Evolutionary conservation across 1,139 yeast species (phyloP).

Genomic region (Hansenula anomala): DNA sequence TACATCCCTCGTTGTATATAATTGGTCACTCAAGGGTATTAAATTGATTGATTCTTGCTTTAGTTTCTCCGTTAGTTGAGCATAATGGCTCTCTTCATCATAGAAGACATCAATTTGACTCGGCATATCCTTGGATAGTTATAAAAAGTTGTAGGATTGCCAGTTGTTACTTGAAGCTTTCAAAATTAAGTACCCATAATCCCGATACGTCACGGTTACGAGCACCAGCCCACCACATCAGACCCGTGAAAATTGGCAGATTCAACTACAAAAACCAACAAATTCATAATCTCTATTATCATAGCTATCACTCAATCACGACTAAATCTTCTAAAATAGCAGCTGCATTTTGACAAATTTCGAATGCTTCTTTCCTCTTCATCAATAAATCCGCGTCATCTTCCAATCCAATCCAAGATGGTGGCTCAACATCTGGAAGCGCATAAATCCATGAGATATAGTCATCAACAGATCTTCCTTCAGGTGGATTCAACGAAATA

Average conservation of each 20-base stretch:
- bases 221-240: too few relatives aligned
- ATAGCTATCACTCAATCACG: too few relatives aligned
- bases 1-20: slow-evolving; percentile 15
- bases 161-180: too few relatives aligned
- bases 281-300: too few relatives aligned
- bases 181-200: too few relatives aligned
- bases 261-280: too few relatives aligned
- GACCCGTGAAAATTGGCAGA: too few relatives aligned
- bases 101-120: background rate
- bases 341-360: slow-evolving; percentile 3
- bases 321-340: background rate
- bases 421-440: slow-evolving; percentile 56
- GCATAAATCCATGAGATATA: slow-evolving; percentile 46
- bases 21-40: background rate
- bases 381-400: slow-evolving; percentile 32
- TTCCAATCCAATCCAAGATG: slow-evolving; percentile 59
- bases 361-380: slow-evolving; percentile 5
- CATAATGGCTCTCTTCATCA: background rate
- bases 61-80: background rate
- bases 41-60: background rate
- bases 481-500: slow-evolving; percentile 39
- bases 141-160: too few relatives aligned
- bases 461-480: slow-evolving; percentile 34
- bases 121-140: background rate
- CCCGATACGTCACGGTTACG: too few relatives aligned